Conservation (phyloP, 148 eudicot genomes). For the Camellia sinensis region DNA sequence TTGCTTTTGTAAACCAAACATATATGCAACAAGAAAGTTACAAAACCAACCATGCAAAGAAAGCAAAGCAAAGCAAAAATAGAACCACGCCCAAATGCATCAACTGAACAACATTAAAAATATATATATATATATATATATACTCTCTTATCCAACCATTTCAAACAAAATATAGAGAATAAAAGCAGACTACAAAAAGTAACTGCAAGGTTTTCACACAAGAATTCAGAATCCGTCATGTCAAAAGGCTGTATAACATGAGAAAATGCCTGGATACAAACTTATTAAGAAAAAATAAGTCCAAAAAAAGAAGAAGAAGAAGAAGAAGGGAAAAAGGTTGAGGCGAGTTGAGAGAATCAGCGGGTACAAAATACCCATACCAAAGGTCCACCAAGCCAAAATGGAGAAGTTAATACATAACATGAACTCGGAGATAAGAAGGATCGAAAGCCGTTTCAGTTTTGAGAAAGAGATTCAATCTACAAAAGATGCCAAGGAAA, state of each 20-base stretch:
- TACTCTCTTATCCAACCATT: not conserved
- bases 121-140: not conserved
- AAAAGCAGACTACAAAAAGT: not conserved
- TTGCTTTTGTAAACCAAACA: not conserved
- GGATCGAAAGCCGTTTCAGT: not conserved
- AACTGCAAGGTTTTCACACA: too few relatives aligned
- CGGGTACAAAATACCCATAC: not conserved
- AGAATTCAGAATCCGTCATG: not conserved
- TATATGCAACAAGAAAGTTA: not conserved
- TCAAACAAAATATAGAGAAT: too few relatives aligned
- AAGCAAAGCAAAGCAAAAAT: not conserved
- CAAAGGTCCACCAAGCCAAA: conserved; percentile 2
- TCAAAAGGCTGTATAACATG: not conserved
- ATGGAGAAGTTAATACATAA: not conserved
- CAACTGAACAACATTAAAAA: not conserved
- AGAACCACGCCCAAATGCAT: not conserved
- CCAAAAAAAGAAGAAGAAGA: not conserved
- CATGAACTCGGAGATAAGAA: not conserved
- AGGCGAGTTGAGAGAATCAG: not conserved
- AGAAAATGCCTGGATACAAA: not conserved
- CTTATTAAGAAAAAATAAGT: not conserved
- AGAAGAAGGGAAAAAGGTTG: too few relatives aligned
- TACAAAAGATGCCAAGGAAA: not conserved
- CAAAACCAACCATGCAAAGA: not conserved
- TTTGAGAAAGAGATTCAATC: not conserved